Conservation (phyloP, 108 stramenopile genomes). For the Cyclotella distinguenda region DNA sequence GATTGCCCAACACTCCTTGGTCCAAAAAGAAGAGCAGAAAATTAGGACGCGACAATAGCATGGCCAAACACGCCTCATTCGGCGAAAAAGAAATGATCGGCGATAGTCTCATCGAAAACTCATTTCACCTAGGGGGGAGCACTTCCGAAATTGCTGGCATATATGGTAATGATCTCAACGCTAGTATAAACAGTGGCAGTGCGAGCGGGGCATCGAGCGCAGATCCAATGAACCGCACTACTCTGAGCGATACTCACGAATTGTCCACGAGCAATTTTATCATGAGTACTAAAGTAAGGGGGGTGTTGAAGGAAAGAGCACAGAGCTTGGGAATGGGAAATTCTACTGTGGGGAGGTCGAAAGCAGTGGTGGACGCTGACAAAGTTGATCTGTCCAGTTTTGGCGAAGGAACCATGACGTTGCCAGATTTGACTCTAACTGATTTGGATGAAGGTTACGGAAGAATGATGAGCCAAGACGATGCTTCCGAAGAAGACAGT, state of each 20-base stretch:
- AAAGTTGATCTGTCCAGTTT: neutral
- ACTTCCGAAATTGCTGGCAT: conserved; percentile 35
- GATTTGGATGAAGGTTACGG: neutral
- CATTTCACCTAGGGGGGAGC: conserved; percentile 27
- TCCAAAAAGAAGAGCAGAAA: conserved; percentile 13
- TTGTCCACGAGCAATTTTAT: conserved; percentile 78
- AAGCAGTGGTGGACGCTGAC: neutral
- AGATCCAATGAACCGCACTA: conserved; percentile 19
- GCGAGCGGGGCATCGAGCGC: conserved; percentile 9
- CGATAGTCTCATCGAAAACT: conserved; percentile 13
- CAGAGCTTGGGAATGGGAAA: conserved; percentile 8
- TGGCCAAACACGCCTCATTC: neutral
- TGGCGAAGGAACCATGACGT: conserved; percentile 12
- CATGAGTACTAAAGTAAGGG: conserved; percentile 28
- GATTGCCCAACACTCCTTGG: conserved; percentile 23
- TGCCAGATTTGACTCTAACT: conserved; percentile 18
- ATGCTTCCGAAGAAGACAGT: conserved; percentile 6
- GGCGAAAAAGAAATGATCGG: conserved; percentile 4
- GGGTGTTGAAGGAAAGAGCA: conserved; percentile 30
- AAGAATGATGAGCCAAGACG: conserved; percentile 3
- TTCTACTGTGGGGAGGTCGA: conserved; percentile 5
- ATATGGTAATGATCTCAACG: conserved; percentile 19
- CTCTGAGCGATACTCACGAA: conserved; percentile 80
- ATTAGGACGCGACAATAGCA: neutral
- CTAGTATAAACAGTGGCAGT: neutral